Conservation (phyloP, 306 rosid genomes). For the Quillaja saponaria region DNA sequence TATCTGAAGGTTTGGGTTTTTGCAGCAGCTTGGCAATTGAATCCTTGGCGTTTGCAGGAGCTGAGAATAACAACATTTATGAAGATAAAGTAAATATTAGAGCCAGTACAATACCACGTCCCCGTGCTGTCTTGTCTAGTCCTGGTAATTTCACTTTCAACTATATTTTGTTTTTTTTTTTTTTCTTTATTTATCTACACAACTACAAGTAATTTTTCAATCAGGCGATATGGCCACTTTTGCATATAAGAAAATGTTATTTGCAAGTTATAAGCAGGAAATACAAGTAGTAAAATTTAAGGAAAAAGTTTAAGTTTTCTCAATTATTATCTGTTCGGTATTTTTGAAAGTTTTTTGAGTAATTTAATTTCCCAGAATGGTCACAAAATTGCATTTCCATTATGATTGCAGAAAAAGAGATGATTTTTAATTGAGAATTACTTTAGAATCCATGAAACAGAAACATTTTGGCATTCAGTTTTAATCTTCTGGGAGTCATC, state of each 20-base stretch:
- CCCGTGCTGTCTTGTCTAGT: conserved; percentile 90
- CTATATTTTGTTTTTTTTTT: conserved; percentile 2
- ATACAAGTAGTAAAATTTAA: too few species aligned
- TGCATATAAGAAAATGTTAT: too few species aligned
- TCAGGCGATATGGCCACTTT: conserved; percentile 23
- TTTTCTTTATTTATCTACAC: conserved; percentile 10
- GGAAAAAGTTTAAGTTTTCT: conserved; percentile 5
- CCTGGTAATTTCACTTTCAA: conserved; percentile 54
- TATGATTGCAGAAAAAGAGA: neutral
- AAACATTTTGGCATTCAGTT: neutral
- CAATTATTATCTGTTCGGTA: conserved; percentile 13
- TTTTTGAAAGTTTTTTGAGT: neutral
- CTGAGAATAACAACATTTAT: conserved; percentile 40
- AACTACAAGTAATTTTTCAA: neutral
- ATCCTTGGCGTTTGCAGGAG: conserved; percentile 36
- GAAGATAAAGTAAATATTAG: conserved; percentile 53
- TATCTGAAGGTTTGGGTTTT: conserved; percentile 43
- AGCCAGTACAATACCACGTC: conserved; percentile 64
- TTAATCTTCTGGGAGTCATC: neutral
- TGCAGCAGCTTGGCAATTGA: conserved; percentile 32
- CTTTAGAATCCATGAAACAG: neutral
- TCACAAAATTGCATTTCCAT: neutral
- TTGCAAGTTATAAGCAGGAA: too few species aligned
- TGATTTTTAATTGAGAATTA: neutral
- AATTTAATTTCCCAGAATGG: too few species aligned